Evolutionary conservation across 208 protist genomes (phyloP).

Genomic region (Leishmania mexicana): DNA sequence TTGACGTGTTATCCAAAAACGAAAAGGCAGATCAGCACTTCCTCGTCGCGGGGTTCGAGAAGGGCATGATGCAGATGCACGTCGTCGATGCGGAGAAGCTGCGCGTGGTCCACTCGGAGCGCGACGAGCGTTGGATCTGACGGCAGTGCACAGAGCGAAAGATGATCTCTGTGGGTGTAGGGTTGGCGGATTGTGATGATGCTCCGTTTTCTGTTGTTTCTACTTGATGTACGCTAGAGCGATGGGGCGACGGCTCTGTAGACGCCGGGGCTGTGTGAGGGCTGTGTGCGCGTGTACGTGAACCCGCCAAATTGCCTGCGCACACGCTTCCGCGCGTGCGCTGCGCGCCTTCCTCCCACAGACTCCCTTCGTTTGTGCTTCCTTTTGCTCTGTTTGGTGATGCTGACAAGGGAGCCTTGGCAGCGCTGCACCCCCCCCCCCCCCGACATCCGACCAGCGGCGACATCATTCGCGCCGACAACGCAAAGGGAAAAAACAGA

Average conservation of each 20-base stretch:
- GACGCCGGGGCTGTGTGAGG: neutral
- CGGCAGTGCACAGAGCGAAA: neutral
- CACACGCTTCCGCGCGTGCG: neutral
- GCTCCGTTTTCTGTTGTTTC: constrained; percentile 5
- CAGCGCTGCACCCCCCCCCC: neutral
- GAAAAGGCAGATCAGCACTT: constrained; percentile 50
- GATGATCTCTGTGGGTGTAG: neutral
- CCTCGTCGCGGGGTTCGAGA: constrained; percentile 75
- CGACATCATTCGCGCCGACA: neutral
- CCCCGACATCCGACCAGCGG: neutral
- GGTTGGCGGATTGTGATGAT: neutral
- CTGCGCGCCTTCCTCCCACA: neutral
- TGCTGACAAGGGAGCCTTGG: neutral
- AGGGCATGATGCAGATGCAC: constrained; percentile 78
- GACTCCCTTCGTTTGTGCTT: too few relatives aligned
- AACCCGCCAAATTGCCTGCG: neutral
- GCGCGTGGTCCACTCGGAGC: constrained; percentile 42
- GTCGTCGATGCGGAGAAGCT: constrained; percentile 46
- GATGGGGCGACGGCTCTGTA: neutral
- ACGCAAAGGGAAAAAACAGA: neutral
- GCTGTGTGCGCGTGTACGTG: neutral
- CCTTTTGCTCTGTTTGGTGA: neutral
- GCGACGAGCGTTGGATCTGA: constrained; percentile 74
- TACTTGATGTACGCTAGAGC: constrained; percentile 4
- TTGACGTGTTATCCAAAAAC: constrained; percentile 57